Evolutionary conservation across 2,329 filamentous ascomycete species (phyloP).

Genomic region (Alternaria tenuissima): DNA sequence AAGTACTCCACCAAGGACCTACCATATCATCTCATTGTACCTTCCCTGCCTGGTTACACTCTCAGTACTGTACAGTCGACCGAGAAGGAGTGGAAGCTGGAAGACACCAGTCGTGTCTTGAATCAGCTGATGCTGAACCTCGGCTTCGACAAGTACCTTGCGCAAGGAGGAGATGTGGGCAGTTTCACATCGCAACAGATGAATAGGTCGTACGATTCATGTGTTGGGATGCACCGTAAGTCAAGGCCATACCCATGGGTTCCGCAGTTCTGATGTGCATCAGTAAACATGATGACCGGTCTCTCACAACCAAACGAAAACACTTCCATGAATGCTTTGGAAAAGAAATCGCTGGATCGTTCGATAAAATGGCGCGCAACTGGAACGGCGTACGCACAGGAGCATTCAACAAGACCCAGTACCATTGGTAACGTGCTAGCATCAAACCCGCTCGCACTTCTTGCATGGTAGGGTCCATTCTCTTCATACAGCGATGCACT

Average conservation of each 20-base stretch:
- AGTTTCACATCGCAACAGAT: conserved; percentile 55
- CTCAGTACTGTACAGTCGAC: conserved; percentile 59
- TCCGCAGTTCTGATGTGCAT: neutral
- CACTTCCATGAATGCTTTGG: conserved; percentile 24
- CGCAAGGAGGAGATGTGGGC: conserved; percentile 67
- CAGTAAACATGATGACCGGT: conserved; percentile 39
- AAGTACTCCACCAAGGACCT: conserved; percentile 60
- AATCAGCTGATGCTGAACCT: conserved; percentile 64
- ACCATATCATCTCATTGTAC: conserved; percentile 67
- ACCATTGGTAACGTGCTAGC: conserved; percentile 66
- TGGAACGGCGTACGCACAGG: conserved; percentile 61
- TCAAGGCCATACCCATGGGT: neutral
- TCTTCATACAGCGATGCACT: neutral
- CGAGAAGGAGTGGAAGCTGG: conserved; percentile 55
- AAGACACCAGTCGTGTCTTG: conserved; percentile 56
- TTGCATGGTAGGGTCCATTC: conserved; percentile 58
- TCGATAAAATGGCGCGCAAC: conserved; percentile 46
- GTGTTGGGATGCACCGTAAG: conserved; percentile 54
- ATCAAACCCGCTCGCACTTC: conserved; percentile 63
- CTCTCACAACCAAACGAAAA: conserved; percentile 21
- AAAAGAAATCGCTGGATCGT: conserved; percentile 26
- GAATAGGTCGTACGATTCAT: conserved; percentile 53
- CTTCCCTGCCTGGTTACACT: conserved; percentile 65
- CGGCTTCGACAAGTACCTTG: conserved; percentile 64
- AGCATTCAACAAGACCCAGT: conserved; percentile 64